Conservation (phyloP, 306 rosid species). For the Medicago truncatula region DNA sequence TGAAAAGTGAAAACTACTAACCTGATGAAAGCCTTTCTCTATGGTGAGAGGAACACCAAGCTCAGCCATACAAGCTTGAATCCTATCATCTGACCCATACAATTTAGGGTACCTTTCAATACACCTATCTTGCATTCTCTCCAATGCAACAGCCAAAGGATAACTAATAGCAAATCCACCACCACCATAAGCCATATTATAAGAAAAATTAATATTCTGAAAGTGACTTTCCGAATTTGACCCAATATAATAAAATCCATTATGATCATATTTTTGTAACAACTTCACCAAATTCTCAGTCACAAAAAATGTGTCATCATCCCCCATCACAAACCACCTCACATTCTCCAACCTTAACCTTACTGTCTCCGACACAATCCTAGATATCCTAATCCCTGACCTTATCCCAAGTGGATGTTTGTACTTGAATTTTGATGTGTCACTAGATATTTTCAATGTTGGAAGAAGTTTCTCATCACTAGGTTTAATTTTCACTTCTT, state of each 20-base stretch:
- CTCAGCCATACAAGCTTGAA: constrained; percentile 85
- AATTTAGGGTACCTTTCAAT: constrained; percentile 56
- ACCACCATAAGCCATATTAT: constrained; percentile 75
- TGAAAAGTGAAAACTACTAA: constrained; percentile 28
- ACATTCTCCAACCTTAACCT: constrained; percentile 39
- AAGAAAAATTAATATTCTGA: constrained; percentile 65
- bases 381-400: constrained; percentile 51
- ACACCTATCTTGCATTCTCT: constrained; percentile 70
- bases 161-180: constrained; percentile 79
- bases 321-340: constrained; percentile 65
- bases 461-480: constrained; percentile 44
- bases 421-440: constrained; percentile 52
- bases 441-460: constrained; percentile 49
- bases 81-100: constrained; percentile 70
- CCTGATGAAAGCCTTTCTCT: constrained; percentile 80
- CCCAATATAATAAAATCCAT: constrained; percentile 64
- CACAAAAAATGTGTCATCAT: constrained; percentile 73
- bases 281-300: constrained; percentile 64
- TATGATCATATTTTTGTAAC: constrained; percentile 64
- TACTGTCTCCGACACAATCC: constrained; percentile 39
- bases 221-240: constrained; percentile 71
- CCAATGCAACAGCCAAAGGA: constrained; percentile 57
- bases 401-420: constrained; percentile 48
- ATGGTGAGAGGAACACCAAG: constrained; percentile 77
- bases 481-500: constrained; percentile 36